Evolutionary conservation across 345 rosid species (phyloP).

Genomic region (Bretschneidera sinensis): DNA sequence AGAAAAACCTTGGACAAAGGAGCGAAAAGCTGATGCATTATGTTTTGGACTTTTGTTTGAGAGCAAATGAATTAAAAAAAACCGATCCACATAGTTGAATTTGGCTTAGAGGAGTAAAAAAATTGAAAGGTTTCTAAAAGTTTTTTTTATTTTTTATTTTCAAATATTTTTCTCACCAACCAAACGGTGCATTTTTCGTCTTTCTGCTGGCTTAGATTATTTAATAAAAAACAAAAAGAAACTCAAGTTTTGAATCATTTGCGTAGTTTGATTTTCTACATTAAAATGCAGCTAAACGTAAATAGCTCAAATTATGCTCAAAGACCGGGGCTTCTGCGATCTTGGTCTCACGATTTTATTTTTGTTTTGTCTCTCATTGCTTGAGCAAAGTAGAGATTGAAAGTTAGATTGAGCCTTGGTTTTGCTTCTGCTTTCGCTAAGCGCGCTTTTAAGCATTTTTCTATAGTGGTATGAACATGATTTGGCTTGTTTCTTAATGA

Average conservation of each 20-base stretch:
- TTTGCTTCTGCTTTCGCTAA: slow-evolving; percentile 29
- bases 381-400: slow-evolving; percentile 23
- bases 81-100: neutral
- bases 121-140: neutral
- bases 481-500: slow-evolving; percentile 36
- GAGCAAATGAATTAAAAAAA: neutral
- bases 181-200: too few species aligned
- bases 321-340: too few species aligned
- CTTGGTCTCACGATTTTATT: too few species aligned
- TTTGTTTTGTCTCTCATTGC: neutral
- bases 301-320: too few species aligned
- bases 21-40: neutral
- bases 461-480: slow-evolving; percentile 36
- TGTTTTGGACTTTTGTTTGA: neutral
- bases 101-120: neutral
- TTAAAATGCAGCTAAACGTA: too few species aligned
- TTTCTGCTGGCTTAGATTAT: too few species aligned
- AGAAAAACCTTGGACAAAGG: slow-evolving; percentile 20
- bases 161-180: slow-evolving; percentile 18
- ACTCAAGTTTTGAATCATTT: too few species aligned
- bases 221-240: too few species aligned
- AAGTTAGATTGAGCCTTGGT: slow-evolving; percentile 20
- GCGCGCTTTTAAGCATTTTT: slow-evolving; percentile 25
- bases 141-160: neutral
- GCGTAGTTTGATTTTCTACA: too few species aligned